Percentiles rank a stretch among this genome's conserved stretches.
Conservation (phyloP, 257 asterid genomes). For the Solanum bulbocastanum region DNA sequence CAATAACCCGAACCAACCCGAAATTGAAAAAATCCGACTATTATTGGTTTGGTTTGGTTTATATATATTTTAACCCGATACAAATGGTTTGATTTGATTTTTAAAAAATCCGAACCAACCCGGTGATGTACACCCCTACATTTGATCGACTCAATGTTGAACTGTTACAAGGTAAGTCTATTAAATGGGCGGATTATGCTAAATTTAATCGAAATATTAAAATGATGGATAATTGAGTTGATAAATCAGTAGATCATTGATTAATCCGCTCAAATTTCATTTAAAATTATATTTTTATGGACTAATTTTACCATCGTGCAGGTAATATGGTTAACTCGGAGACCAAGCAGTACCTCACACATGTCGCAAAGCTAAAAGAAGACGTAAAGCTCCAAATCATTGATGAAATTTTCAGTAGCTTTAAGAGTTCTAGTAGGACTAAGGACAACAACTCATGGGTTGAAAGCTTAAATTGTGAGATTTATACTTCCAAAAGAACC, state of each 20-base stretch:
- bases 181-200: neutral
- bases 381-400: constrained; percentile 6
- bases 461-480: neutral
- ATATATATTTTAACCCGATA: too few relatives aligned
- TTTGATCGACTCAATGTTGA: constrained; percentile 20
- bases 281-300: neutral
- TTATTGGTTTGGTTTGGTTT: too few relatives aligned
- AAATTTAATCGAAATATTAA: neutral
- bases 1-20: too few relatives aligned
- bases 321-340: constrained; percentile 14
- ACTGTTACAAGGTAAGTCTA: constrained; percentile 7
- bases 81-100: too few relatives aligned
- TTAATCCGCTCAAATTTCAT: neutral
- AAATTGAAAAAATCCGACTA: too few relatives aligned
- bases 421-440: neutral
- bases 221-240: neutral
- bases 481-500: neutral
- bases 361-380: neutral
- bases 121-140: too few relatives aligned
- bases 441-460: neutral
- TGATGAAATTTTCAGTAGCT: constrained; percentile 1
- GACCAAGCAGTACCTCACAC: neutral
- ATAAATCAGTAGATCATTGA: neutral
- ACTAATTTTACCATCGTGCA: neutral
- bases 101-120: too few relatives aligned